phyloP scores from a whole-genome alignment of 1,284 basidiomycete species.

The Tilletiaria anomala region DNA sequence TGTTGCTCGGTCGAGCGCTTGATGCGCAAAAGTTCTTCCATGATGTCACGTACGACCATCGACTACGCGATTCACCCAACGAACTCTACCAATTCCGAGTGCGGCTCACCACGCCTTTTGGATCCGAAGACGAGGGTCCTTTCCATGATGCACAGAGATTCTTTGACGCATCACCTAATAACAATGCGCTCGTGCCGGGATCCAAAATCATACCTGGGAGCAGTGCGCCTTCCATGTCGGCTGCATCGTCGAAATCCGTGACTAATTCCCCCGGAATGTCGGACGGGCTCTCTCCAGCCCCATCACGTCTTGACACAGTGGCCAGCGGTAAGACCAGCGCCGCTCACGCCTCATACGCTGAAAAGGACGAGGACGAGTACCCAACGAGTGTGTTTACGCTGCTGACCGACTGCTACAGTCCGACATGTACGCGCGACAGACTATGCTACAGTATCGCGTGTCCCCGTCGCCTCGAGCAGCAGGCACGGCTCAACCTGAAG shows the following conservation, averaged over 20 bases:
- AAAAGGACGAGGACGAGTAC: slow-evolving; percentile 48
- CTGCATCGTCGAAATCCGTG: too few relatives aligned
- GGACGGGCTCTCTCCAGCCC: too few relatives aligned
- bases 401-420: slow-evolving; percentile 92
- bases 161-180: too few relatives aligned
- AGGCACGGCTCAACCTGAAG: slow-evolving; percentile 72
- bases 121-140: too few relatives aligned
- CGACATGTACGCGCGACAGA: slow-evolving; percentile 82
- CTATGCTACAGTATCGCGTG: slow-evolving; percentile 96
- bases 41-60: slow-evolving; percentile 96
- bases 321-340: too few relatives aligned
- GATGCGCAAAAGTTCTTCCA: slow-evolving; percentile 99
- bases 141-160: too few relatives aligned
- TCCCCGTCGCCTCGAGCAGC: slow-evolving; percentile 82
- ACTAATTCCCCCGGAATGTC: too few relatives aligned
- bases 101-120: slow-evolving; percentile 14
- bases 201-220: too few relatives aligned
- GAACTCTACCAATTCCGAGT: slow-evolving; percentile 83
- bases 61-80: slow-evolving; percentile 69
- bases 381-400: slow-evolving; percentile 94
- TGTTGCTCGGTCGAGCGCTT: slow-evolving; percentile 80
- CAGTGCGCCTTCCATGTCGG: too few relatives aligned
- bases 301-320: too few relatives aligned
- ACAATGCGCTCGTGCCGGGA: too few relatives aligned
- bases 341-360: slow-evolving; percentile 5